These are phyloP conservation scores for Lippia alba DNA, from an alignment of 305 asterid genomes.

Conservation along the genomic window DNA sequence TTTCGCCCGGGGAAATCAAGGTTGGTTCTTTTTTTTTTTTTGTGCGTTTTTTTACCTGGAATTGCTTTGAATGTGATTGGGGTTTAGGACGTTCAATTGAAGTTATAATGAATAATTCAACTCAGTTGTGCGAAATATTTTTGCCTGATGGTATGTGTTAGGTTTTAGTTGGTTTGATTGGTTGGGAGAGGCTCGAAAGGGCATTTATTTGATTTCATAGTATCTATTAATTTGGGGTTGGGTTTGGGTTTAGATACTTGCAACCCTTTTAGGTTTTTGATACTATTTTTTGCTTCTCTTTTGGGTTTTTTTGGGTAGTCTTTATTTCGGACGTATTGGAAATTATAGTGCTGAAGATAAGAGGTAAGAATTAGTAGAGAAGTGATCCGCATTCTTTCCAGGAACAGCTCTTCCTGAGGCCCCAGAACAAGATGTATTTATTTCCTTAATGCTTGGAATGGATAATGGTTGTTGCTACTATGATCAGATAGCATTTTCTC, in stretches of 20 bases:
- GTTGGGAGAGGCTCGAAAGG: conserved; percentile 5
- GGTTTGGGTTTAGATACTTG: conserved; percentile 13
- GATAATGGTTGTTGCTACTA: not conserved
- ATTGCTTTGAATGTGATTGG: not conserved
- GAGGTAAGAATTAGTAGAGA: conserved; percentile 6
- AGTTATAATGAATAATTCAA: not conserved
- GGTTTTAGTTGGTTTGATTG: not conserved
- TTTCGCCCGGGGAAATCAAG: conserved; percentile 72
- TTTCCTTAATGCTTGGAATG: not conserved
- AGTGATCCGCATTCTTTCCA: not conserved
- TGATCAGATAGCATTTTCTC: conserved; percentile 1
- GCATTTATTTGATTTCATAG: not conserved
- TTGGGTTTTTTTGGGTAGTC: conserved; percentile 1
- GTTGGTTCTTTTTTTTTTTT: conserved; percentile 43
- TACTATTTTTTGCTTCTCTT: conserved; percentile 7
- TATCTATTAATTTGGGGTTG: not conserved
- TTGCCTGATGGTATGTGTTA: not conserved
- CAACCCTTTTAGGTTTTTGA: not conserved
- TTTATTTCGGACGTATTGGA: not conserved
- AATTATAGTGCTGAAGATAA: not conserved
- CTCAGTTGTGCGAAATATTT: not conserved
- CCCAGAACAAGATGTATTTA: not conserved
- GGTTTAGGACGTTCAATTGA: not conserved
- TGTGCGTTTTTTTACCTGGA: not conserved
- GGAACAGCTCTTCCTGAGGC: not conserved